A percentile compares a stretch with the other conserved stretches of the same genome.
phyloP scores from a whole-genome alignment of 768 basidiomycete species.

The Suillus subluteus region DNA sequence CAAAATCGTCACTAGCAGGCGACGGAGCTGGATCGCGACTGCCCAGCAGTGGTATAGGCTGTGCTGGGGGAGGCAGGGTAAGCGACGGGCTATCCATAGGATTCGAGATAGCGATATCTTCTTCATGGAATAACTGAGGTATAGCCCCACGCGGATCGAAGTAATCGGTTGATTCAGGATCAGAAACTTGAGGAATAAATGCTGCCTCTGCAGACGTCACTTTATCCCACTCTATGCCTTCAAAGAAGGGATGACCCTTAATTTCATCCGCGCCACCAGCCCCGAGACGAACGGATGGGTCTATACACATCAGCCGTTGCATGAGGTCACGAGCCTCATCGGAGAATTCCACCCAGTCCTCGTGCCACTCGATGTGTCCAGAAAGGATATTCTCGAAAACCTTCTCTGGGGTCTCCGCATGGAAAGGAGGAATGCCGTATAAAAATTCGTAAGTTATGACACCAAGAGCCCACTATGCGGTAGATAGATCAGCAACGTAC shows the following conservation, averaged over 20 bases:
- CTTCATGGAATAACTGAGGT: slow-evolving; percentile 89
- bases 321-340: slow-evolving; percentile 90
- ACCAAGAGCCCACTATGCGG: slow-evolving; percentile 90
- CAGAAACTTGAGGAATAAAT: slow-evolving; percentile 93
- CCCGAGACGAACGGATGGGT: slow-evolving; percentile 82
- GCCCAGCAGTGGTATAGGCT: slow-evolving; percentile 33
- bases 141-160: slow-evolving; percentile 96
- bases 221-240: slow-evolving; percentile 91
- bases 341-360: slow-evolving; percentile 87
- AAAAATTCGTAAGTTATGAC: slow-evolving; percentile 98
- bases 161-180: slow-evolving; percentile 99
- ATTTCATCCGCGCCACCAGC: slow-evolving; percentile 89
- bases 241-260: slow-evolving; percentile 89
- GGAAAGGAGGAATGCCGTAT: slow-evolving; percentile 96
- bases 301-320: slow-evolving; percentile 78
- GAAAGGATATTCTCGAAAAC: slow-evolving; percentile 99
- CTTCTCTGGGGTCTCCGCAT: slow-evolving; percentile 94
- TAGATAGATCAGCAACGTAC: slow-evolving; percentile 17
- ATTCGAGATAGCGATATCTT: slow-evolving; percentile 66
- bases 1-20: slow-evolving; percentile 87
- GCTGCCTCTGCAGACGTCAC: slow-evolving; percentile 87
- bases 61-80: slow-evolving; percentile 23
- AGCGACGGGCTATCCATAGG: slow-evolving; percentile 47
- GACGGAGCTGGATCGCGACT: slow-evolving; percentile 48
- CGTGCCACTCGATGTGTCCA: slow-evolving; percentile 93